Evolutionary conservation across 139 green algal species (phyloP).

Genomic region (Helicosporidium sp.): DNA sequence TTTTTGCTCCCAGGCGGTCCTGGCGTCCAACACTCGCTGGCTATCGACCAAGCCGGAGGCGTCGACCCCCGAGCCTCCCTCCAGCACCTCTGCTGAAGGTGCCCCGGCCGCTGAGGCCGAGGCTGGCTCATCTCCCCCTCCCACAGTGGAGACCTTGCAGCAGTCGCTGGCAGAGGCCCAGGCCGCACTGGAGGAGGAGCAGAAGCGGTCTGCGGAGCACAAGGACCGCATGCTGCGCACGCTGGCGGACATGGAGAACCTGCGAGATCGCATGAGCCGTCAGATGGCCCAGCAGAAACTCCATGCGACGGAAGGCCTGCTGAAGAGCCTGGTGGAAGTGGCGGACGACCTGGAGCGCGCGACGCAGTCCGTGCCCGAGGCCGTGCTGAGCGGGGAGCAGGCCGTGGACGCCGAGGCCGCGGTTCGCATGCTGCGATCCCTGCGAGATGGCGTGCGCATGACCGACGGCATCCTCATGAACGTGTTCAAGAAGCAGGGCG

Average conservation of each 20-base stretch:
- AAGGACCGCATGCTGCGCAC: slow-evolving; percentile 54
- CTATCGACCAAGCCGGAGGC: no score
- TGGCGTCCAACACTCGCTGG: no score
- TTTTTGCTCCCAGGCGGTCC: no score
- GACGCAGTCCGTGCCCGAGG: slow-evolving; percentile 30
- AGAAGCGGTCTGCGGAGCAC: slow-evolving; percentile 31
- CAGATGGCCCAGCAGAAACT: slow-evolving; percentile 47
- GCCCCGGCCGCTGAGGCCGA: no score
- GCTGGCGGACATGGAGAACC: slow-evolving; percentile 84
- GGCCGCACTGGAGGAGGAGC: slow-evolving; percentile 5
- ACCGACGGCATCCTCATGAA: slow-evolving; percentile 67
- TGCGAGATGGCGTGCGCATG: slow-evolving; percentile 68
- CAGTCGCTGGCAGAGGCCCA: slow-evolving; percentile 3
- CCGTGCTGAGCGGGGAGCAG: slow-evolving; percentile 18
- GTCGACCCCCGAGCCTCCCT: no score
- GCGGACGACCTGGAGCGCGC: slow-evolving; percentile 82
- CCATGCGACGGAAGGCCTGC: slow-evolving; percentile 65
- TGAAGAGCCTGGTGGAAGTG: slow-evolving; percentile 76
- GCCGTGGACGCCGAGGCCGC: slow-evolving; percentile 26
- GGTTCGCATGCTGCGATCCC: slow-evolving; percentile 31
- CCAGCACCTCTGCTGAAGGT: no score
- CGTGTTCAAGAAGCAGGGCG: slow-evolving; percentile 51
- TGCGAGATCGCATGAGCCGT: slow-evolving; percentile 47
- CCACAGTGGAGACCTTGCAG: no score
- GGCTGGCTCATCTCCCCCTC: no score